Base-by-base conservation (phyloP, 2,329 filamentous ascomycete genomes). In the Penicillium capsulatum region DNA sequence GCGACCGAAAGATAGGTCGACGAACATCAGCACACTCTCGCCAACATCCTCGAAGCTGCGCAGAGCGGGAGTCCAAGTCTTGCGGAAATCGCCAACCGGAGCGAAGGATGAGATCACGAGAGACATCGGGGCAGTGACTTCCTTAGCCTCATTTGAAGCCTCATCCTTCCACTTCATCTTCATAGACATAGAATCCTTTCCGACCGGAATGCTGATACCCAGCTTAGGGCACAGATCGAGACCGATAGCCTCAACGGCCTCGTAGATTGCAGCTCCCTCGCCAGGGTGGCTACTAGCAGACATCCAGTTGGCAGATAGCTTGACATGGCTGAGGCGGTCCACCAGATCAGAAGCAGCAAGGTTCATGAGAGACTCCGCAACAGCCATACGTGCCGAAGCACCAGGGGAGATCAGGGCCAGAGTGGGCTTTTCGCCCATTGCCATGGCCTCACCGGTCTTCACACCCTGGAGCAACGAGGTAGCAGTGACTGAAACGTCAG, bases 111-210 rank as follows among this genome's bases (percentile, higher is more conserved):
- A 89, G 53, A 97, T 89, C 39, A 96, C 83, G 4, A 94, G 76
- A 1, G 91, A 94, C 54, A 97, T 79, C 1, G 92, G 92, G 3
- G 92, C 87, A 26, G 88, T 96, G 34, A 97, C 91, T 51, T 90
- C 90, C 70, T 86, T 92, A 10, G 76, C 69, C 46, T 85, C 75
- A 13, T 79, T 77, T 19, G 73, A 78, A 40, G 76, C 71, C 45
- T 73, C 71, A 51, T 91, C 85, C 59, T 81, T 84, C 92, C 92
- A 97, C 40, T 88, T 88, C 57, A 94, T 91, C 74, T 96, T 96
- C 92, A 98, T 97, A 2, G 90, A 96, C 67, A 94, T 95, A 0
- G 91, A 97, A 65, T 98, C 92, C 69, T 98, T 97, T 39, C 92
- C 92, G 7, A 97, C 92, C 3, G 92, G 92, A 44, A 98, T 97